These are phyloP conservation scores for Saturnispora sekii DNA, from an alignment of 805 yeast species.

Conservation along the genomic window DNA sequence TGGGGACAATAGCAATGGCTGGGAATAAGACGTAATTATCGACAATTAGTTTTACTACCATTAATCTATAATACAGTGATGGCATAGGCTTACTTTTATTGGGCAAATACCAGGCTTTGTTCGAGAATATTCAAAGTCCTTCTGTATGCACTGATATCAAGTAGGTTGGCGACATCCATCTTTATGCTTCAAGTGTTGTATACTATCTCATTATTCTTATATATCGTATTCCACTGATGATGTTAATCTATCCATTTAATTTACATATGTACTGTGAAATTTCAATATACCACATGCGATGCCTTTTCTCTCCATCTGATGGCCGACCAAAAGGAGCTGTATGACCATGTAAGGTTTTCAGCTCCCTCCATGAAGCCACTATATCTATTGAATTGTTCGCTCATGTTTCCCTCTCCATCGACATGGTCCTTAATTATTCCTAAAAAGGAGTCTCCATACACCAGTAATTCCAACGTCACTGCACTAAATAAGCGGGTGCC, in stretches of 20 bases:
- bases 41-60: too few species aligned
- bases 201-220: too few species aligned
- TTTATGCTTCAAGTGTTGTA: too few species aligned
- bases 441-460: conserved; percentile 61
- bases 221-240: too few species aligned
- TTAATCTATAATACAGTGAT: too few species aligned
- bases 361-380: conserved; percentile 90
- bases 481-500: conserved; percentile 37
- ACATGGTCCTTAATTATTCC: conserved; percentile 50
- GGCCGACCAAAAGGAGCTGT: conserved; percentile 66
- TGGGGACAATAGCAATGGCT: too few species aligned
- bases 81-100: too few species aligned
- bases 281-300: conserved; percentile 9
- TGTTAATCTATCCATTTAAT: too few species aligned
- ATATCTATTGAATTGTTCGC: conserved; percentile 79
- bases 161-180: too few species aligned
- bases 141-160: too few species aligned
- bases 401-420: conserved; percentile 60
- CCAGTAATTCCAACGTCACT: conserved; percentile 36
- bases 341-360: conserved; percentile 80
- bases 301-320: conserved; percentile 51
- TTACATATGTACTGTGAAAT: background rate
- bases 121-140: too few species aligned
- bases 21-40: background rate
- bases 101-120: too few species aligned